These are phyloP conservation scores for Cenchrus fungigraminus DNA, from an alignment of 176 grass and related monocot genomes.

Conservation along the genomic window DNA sequence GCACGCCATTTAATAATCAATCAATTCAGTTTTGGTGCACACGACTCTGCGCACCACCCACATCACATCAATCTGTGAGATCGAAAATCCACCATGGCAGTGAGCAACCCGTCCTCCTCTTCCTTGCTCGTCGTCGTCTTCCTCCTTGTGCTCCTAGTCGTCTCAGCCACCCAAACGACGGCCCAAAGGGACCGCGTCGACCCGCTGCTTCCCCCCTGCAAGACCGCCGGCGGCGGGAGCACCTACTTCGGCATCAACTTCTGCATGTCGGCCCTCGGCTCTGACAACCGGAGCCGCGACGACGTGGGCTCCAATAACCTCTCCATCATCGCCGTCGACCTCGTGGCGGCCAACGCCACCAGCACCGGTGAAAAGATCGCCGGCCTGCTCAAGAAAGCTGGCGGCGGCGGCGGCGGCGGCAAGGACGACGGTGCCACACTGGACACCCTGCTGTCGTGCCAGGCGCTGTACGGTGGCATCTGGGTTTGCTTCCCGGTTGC, in stretches of 20 bases:
- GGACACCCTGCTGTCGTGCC: not conserved
- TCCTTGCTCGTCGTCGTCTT: no score
- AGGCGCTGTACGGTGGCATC: not conserved
- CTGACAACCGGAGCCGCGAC: not conserved
- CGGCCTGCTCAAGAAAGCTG: not conserved
- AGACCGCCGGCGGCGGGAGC: not conserved
- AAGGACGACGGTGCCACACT: not conserved
- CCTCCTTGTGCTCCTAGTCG: no score
- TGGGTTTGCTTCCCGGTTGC: not conserved
- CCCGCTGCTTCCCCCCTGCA: not conserved
- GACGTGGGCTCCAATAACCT: not conserved
- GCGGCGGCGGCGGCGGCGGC: not conserved
- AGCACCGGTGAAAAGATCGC: not conserved
- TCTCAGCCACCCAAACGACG: no score
- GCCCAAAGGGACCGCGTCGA: no score
- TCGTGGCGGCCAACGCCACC: not conserved
- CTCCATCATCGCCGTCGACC: slow-evolving; percentile 1
- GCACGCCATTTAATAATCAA: no score
- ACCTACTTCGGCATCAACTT: not conserved
- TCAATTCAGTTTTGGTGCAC: no score
- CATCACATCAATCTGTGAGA: no score
- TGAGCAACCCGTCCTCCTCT: no score
- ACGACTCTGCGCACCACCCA: no score
- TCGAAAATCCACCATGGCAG: no score
- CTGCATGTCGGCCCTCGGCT: not conserved